Evolutionary conservation across 2,329 filamentous ascomycete genomes (phyloP).

Genomic region (Trichoderma hamatum): DNA sequence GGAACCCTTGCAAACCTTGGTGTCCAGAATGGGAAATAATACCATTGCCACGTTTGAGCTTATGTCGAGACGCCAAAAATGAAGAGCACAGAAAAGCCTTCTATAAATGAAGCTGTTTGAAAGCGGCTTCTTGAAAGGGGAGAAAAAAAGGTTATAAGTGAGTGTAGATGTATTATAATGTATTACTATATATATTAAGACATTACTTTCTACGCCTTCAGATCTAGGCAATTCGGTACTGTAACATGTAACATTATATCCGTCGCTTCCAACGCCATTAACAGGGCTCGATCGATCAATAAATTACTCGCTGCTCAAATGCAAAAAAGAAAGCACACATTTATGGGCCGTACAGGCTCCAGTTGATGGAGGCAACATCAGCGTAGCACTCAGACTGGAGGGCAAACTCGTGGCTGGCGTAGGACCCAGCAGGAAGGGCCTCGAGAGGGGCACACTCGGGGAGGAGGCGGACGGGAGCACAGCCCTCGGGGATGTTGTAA

Average conservation of each 20-base stretch:
- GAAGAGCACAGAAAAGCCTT: background rate
- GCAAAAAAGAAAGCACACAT: background rate
- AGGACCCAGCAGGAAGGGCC: conserved; percentile 39
- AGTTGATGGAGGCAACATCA: conserved; percentile 36
- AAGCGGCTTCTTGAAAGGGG: background rate
- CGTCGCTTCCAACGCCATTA: conserved; percentile 11
- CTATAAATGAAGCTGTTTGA: background rate
- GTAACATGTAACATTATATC: conserved; percentile 4
- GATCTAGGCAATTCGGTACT: conserved; percentile 4
- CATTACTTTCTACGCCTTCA: conserved; percentile 14
- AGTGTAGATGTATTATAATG: background rate
- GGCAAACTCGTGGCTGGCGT: conserved; percentile 44
- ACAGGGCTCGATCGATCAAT: conserved; percentile 3
- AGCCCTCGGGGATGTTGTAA: conserved; percentile 41
- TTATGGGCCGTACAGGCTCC: conserved; percentile 22
- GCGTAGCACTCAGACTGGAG: conserved; percentile 44
- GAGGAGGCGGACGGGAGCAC: conserved; percentile 45
- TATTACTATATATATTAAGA: conserved; percentile 18
- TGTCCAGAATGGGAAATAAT: background rate
- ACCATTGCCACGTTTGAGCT: background rate
- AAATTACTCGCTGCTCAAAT: background rate
- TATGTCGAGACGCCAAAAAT: background rate
- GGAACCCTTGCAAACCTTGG: background rate
- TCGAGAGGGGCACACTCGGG: conserved; percentile 46
- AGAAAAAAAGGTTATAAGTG: no score